Conservation (phyloP, 164 flowering plant genomes). For the Vitis rotundifolia region DNA sequence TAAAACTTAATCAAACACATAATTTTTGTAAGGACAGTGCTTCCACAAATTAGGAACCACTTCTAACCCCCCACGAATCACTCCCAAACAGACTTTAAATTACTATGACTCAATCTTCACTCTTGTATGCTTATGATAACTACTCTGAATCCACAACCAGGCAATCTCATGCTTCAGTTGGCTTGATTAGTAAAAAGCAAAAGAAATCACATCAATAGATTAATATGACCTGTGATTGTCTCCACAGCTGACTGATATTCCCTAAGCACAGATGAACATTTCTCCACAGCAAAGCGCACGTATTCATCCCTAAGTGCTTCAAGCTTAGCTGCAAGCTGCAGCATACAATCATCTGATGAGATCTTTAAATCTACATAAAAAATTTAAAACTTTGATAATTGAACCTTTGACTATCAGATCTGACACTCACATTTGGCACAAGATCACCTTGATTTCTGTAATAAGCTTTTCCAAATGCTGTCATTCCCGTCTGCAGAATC, state of each 20-base stretch:
- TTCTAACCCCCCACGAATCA: too few relatives aligned
- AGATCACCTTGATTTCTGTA: constrained; percentile 77
- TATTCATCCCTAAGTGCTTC: constrained; percentile 93
- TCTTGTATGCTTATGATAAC: background rate
- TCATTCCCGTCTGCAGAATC: constrained; percentile 93
- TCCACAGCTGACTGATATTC: constrained; percentile 85
- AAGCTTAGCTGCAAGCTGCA: constrained; percentile 85
- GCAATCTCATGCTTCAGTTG: constrained; percentile 1
- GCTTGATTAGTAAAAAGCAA: background rate
- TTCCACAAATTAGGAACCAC: too few relatives aligned
- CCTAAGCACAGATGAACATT: constrained; percentile 68
- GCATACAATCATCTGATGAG: background rate
- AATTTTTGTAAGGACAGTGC: too few relatives aligned
- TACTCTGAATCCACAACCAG: background rate
- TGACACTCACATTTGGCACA: constrained; percentile 76
- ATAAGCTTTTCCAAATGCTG: constrained; percentile 92
- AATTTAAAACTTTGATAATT: background rate
- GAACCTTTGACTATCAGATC: background rate
- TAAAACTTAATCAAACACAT: too few relatives aligned
- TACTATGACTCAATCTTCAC: background rate
- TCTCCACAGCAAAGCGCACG: constrained; percentile 85
- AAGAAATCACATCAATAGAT: background rate
- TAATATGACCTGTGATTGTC: constrained; percentile 68
- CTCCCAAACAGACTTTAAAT: background rate
- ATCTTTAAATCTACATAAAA: background rate